Percentiles rank a stretch among this genome's conserved stretches.
phyloP scores from a whole-genome alignment of 306 rosid genomes.

The apple (Malus domestica) region ASM211411v1 NC_041790.1:1504501-1505000 shows the following conservation, averaged over 20 bases:
- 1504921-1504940: slow-evolving; percentile 57
- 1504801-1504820: slow-evolving; percentile 81
- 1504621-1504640: no score
- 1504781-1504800: slow-evolving; percentile 66
- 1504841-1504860: slow-evolving; percentile 76
- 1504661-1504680: no score
- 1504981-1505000: slow-evolving; percentile 90
- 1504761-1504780: slow-evolving; percentile 49
- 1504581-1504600: no score
- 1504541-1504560: neutral
- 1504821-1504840: slow-evolving; percentile 91
- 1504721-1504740: neutral
- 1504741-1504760: neutral
- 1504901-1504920: slow-evolving; percentile 73
- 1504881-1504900: slow-evolving; percentile 84
- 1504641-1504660: no score
- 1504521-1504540: slow-evolving; percentile 4
- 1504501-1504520: slow-evolving; percentile 59
- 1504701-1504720: neutral
- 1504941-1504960: slow-evolving; percentile 49
- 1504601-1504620: no score
- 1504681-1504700: neutral
- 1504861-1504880: slow-evolving; percentile 93
- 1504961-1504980: slow-evolving; percentile 54
- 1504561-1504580: no score